A percentile compares a stretch with the other conserved stretches of the same genome.
phyloP scores from a whole-genome alignment of 202 grass and related monocot genomes.

The Sporobolus alterniflorus region DNA sequence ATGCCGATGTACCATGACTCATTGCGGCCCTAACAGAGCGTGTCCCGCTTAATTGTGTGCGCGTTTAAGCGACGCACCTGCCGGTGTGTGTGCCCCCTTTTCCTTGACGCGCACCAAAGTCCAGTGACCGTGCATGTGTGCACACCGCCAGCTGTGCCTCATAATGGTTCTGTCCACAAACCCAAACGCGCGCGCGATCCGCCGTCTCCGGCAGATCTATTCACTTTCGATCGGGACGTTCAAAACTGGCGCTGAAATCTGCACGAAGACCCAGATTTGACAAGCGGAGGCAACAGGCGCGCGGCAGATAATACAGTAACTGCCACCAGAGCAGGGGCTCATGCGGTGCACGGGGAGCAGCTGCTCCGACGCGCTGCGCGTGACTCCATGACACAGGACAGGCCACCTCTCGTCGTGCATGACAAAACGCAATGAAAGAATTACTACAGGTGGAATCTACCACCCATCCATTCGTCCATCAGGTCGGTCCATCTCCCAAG shows the following conservation, averaged over 20 bases:
- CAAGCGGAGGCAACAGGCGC: not conserved
- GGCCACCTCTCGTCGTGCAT: not conserved
- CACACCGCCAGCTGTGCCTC: too few species aligned
- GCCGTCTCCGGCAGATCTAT: slow-evolving; percentile 3
- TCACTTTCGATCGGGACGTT: not conserved
- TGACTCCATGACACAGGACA: not conserved
- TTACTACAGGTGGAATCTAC: slow-evolving; percentile 15
- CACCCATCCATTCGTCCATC: not conserved
- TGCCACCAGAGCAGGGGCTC: too few species aligned
- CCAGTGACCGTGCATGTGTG: slow-evolving; percentile 21
- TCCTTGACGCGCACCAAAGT: slow-evolving; percentile 6
- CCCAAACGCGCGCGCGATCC: not conserved
- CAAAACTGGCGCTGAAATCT: not conserved
- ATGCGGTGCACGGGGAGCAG: not conserved
- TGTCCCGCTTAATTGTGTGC: not conserved
- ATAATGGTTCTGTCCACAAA: too few species aligned
- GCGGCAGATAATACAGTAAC: too few species aligned
- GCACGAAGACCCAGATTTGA: not conserved
- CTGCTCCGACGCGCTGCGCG: not conserved
- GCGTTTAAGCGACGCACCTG: not conserved
- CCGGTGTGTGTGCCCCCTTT: not conserved
- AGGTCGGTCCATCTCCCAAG: too few species aligned
- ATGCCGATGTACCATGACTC: not conserved
- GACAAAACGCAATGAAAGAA: not conserved
- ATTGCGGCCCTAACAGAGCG: not conserved